These are phyloP conservation scores for Aspergillus nomiae DNA, from an alignment of 2,329 filamentous ascomycete species.

Conservation along the genomic window DNA sequence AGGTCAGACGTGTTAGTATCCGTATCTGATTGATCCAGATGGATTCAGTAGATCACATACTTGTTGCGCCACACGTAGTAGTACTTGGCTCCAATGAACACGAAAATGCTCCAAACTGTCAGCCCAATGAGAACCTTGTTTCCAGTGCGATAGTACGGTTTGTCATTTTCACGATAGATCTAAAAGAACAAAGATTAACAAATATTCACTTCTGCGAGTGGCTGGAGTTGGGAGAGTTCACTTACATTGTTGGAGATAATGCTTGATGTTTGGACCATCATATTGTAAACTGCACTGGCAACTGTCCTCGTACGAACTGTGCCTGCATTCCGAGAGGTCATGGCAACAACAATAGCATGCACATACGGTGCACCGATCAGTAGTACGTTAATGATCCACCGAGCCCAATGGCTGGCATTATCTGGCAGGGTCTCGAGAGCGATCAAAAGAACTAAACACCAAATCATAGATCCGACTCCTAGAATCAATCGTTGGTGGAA, in stretches of 20 bases:
- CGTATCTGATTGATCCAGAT: too few species aligned
- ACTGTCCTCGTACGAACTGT: constrained; percentile 47
- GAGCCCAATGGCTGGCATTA: constrained; percentile 53
- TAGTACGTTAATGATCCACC: constrained; percentile 55
- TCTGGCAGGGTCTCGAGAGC: constrained; percentile 53
- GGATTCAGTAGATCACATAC: constrained; percentile 25
- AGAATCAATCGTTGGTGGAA: constrained; percentile 59
- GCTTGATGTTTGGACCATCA: constrained; percentile 46
- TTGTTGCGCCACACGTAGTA: constrained; percentile 46
- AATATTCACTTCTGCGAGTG: neutral
- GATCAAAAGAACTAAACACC: constrained; percentile 55
- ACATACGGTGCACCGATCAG: constrained; percentile 61
- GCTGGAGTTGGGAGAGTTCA: neutral
- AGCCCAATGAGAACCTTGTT: constrained; percentile 61
- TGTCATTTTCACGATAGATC: constrained; percentile 59
- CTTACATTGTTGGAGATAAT: constrained; percentile 44
- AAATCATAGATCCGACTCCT: constrained; percentile 55
- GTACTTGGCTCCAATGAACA: constrained; percentile 50
- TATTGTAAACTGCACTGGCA: constrained; percentile 50
- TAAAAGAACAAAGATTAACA: constrained; percentile 31
- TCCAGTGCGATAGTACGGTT: constrained; percentile 59
- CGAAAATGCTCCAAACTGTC: constrained; percentile 49
- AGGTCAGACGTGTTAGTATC: neutral
- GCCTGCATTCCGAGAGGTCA: constrained; percentile 47
- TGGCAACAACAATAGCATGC: constrained; percentile 56